A percentile compares a stretch with the other conserved stretches of the same genome.
These are phyloP conservation scores for Naganishia onofrii DNA, from an alignment of 768 basidiomycete species.

Conservation along the genomic window DNA sequence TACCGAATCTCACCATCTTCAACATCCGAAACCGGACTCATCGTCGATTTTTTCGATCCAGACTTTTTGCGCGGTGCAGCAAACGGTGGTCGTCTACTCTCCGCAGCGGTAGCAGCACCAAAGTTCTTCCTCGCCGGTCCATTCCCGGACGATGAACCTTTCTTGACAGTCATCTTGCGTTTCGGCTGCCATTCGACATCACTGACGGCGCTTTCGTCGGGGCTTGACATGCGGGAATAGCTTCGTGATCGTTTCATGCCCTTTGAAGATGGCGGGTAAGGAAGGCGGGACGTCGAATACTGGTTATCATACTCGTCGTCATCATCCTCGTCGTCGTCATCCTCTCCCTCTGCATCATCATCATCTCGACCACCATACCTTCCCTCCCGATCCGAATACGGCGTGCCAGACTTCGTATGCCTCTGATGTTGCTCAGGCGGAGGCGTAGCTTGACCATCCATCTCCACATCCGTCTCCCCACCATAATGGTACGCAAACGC, in stretches of 20 bases:
- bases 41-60: conserved; percentile 4
- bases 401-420: background rate
- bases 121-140: background rate
- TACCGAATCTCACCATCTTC: conserved; percentile 12
- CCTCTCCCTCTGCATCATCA: conserved; percentile 7
- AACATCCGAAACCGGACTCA: background rate
- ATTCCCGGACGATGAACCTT: background rate
- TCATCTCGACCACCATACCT: background rate
- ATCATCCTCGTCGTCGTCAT: background rate
- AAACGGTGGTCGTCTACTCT: background rate
- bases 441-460: conserved; percentile 25
- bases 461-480: conserved; percentile 23
- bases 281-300: background rate
- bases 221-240: background rate
- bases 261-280: background rate
- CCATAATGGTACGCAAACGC: conserved; percentile 29
- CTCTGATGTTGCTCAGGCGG: background rate
- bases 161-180: conserved; percentile 8
- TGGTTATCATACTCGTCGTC: background rate
- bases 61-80: conserved; percentile 18
- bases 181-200: conserved; percentile 24
- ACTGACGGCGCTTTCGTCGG: background rate
- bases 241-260: conserved; percentile 2
- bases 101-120: background rate
- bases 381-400: background rate